A percentile compares a stretch with the other conserved stretches of the same genome.
These are phyloP conservation scores for Paramecium biaurelia DNA, from an alignment of 73 alveolate genomes.

Conservation along the genomic window DNA sequence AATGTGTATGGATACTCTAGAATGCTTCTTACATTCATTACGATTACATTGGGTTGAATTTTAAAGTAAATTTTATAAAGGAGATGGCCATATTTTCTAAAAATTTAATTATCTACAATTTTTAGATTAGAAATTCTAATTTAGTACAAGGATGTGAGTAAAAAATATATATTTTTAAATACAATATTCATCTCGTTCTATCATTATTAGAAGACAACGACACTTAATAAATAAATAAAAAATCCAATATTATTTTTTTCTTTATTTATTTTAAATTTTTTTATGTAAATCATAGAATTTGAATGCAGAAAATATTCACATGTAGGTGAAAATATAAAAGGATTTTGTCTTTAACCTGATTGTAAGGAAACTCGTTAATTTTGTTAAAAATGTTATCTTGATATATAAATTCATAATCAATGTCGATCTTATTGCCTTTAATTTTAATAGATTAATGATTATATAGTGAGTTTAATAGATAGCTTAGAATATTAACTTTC, in stretches of 20 bases:
- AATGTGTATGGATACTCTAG: slow-evolving; percentile 98
- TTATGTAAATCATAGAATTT: too few species aligned
- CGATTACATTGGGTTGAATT: slow-evolving; percentile 99
- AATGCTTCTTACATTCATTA: slow-evolving; percentile 96
- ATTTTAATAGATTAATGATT: too few species aligned
- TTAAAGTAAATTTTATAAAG: slow-evolving; percentile 92
- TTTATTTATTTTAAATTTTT: too few species aligned
- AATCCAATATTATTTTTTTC: too few species aligned
- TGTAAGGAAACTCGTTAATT: background rate
- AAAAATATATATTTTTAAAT: background rate
- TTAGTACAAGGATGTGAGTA: background rate
- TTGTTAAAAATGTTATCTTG: background rate
- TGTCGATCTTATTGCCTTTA: too few species aligned
- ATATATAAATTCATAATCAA: too few species aligned
- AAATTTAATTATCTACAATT: background rate
- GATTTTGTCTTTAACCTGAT: background rate
- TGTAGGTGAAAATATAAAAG: background rate
- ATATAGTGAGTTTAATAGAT: too few species aligned
- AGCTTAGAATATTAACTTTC: too few species aligned
- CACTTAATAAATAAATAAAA: too few species aligned
- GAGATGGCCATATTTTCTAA: slow-evolving; percentile 73
- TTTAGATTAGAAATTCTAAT: background rate
- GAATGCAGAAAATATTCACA: background rate
- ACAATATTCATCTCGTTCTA: background rate
- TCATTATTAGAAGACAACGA: background rate